Evolutionary conservation across 768 basidiomycete species (phyloP), one percentile per base, ranked within the genome.

Genomic region (Lactarius evosmus): DNA sequence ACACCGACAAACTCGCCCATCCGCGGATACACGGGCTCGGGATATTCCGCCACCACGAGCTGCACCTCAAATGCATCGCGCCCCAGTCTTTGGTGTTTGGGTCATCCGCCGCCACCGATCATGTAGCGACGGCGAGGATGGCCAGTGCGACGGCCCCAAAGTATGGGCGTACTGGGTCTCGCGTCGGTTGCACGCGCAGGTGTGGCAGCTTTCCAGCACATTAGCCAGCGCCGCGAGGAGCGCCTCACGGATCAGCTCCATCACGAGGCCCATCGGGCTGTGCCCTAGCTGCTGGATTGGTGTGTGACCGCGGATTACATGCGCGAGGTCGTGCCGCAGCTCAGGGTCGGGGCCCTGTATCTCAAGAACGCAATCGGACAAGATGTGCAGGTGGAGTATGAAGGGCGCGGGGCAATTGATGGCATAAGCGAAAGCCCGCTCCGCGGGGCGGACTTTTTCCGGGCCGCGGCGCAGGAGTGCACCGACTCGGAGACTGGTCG

Each of bases 241-340:
- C 0, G 92, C 93, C 74, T 95, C 91, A 27, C 92, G 88, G 63
- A 95, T 93, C 71, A 88, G 79, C 60, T 86, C 83, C 66, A 94
- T 87, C 0, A 84, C 86, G 0, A 88, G 83, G 27, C 82, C 76
- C 17, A 71, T 72, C 65, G 74, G 67, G 69, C 77, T 74, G 73
- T 6, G n/a, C n/a, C n/a, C 33, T 0, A 84, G 82, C 0, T 76
- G 68, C 0, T 75, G 68, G 30, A 88, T 56, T 0, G 78, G 75
- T 1, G 67, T 52, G 52, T 91, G 82, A 7, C 81, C 79, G 68
- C 92, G 93, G 22, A 93, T 90, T 56, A 88, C 75, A 2, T 91
- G 83, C 0, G 91, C 91, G 33, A 94, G 87, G 72, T 94, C 92
- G 68, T 93, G 89, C 63, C 91, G 88, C 50, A 83, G 73, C 65